Evolutionary conservation across 768 basidiomycete genomes (phyloP), one percentile per base, ranked within the genome.

Genomic region (Pleurotus giganteus): DNA sequence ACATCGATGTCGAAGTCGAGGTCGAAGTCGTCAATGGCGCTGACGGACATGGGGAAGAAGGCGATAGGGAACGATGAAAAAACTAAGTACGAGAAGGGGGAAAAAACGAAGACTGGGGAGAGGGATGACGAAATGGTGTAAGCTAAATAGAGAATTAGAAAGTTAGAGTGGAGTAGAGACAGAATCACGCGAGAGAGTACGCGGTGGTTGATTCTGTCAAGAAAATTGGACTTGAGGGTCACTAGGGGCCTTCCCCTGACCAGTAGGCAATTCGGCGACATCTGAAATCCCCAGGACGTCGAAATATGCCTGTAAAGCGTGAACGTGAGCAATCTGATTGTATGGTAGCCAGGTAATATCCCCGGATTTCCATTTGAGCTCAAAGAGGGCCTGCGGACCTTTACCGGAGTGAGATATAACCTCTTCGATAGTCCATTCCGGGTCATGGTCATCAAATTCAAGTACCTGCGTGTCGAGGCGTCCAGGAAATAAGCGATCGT

Each of bases 321-420:
- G 13, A 5, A 56, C 27, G 23, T 59, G 32, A 37, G 34, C 36
- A 0, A 68, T 59, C 17, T 64, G 49, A 7, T 43, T 13, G 34
- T 67, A 67, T 2, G 66, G 66, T 13, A 71, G 39, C 74, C 73
- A 75, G 0, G 70, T 68, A 4, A 27, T 11, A 42, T 75, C 72
- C 0, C 73, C 71, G 1, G 66, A 59, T 39, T 65, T 70, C 67
- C 71, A 75, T 23, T 55, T 6, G 2, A 71, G 63, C 49, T 71
- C 59, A 54, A 75, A 73, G 0, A 66, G 13, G 0, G 70, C 63
- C 2, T 58, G 8, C 13, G 24, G 41, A 5, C 66, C 63, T 3
- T 49, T 56, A 0, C 73, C 69, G 7, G 54, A 27, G 57, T 73
- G 73, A 4, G 57, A 31, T 0, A 57, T 15, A 7, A 71, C 63